Conservation (phyloP, 371 early-diverging fungal genomes). For the Mortierella sp. region DNA sequence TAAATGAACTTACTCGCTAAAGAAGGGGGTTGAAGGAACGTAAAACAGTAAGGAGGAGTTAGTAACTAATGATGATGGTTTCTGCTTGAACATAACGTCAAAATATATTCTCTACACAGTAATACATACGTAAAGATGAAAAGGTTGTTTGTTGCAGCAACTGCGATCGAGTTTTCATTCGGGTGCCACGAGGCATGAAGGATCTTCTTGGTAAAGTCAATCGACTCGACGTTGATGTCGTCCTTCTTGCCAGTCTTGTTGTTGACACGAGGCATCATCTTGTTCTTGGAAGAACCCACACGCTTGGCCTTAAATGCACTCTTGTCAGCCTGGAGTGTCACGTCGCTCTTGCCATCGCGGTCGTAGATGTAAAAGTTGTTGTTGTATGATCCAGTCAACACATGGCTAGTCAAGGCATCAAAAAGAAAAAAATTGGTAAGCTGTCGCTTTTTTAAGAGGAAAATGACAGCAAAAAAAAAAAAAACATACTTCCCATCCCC, state of each 20-base stretch:
- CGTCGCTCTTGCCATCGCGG: constrained; percentile 78
- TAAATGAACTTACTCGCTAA: constrained; percentile 7
- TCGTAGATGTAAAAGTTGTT: constrained; percentile 96
- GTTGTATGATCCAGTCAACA: constrained; percentile 97
- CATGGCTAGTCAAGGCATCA: constrained; percentile 59
- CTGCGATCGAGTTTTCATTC: constrained; percentile 93
- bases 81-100: background rate
- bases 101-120: background rate
- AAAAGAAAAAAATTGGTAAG: background rate
- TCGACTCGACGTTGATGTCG: constrained; percentile 83
- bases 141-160: constrained; percentile 98
- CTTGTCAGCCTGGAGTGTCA: constrained; percentile 96
- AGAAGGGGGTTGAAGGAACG: background rate
- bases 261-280: constrained; percentile 52
- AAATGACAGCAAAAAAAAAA: background rate
- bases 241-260: constrained; percentile 69
- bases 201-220: constrained; percentile 97
- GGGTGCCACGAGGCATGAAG: constrained; percentile 99
- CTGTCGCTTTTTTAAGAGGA: background rate
- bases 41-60: background rate
- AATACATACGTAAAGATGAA: constrained; percentile 90
- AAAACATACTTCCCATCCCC: constrained; percentile 82
- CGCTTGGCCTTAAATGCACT: constrained; percentile 95
- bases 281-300: constrained; percentile 69
- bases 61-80: background rate